Evolutionary conservation across 495 filamentous ascomycete genomes (phyloP).

Genomic region (Penicillium arizonense): DNA sequence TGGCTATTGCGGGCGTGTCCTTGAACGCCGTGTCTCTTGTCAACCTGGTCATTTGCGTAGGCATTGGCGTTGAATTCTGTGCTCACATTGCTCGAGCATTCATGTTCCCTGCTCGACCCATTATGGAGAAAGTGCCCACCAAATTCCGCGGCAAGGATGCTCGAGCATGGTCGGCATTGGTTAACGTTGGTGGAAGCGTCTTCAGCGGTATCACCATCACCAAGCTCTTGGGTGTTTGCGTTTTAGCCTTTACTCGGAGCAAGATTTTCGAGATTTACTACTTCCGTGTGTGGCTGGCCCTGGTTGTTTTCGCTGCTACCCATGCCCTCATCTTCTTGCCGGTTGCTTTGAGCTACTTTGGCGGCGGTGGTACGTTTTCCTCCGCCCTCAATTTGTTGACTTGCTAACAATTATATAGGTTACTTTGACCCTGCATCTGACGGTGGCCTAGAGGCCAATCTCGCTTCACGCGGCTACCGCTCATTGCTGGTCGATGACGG

Average conservation of each 20-base stretch:
- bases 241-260: conserved; percentile 89
- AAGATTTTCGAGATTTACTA: conserved; percentile 99
- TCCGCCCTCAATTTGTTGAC: background rate
- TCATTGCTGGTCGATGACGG: conserved; percentile 49
- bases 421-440: conserved; percentile 82
- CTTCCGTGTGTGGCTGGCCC: conserved; percentile 90
- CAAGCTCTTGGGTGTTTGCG: conserved; percentile 87
- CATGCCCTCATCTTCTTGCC: conserved; percentile 92
- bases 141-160: conserved; percentile 76
- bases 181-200: conserved; percentile 90
- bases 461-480: conserved; percentile 53
- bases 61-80: conserved; percentile 95
- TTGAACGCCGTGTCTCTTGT: conserved; percentile 96
- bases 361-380: conserved; percentile 66
- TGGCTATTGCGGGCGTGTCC: conserved; percentile 86
- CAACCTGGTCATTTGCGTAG: conserved; percentile 94
- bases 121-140: conserved; percentile 68
- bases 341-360: conserved; percentile 81
- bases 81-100: conserved; percentile 95
- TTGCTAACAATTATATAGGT: conserved; percentile 38
- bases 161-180: conserved; percentile 84
- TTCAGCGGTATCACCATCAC: conserved; percentile 96
- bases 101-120: conserved; percentile 77
- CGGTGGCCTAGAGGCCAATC: conserved; percentile 82
- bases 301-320: conserved; percentile 83